Evolutionary conservation across 2,329 filamentous ascomycete genomes (phyloP).

Genomic region (Aspergillus novoparasiticus): DNA sequence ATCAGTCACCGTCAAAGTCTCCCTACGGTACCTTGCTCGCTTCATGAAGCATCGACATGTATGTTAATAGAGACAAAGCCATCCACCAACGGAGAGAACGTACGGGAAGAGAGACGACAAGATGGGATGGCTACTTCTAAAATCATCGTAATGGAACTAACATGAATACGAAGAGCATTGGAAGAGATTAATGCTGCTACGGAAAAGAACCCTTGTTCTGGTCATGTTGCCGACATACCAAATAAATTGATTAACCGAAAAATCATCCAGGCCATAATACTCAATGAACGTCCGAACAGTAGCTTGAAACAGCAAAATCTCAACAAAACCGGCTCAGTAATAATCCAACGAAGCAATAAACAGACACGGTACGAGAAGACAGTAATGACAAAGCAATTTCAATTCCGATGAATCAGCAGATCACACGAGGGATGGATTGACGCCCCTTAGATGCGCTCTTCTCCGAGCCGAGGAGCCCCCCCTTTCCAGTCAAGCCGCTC

Average conservation of each 20-base stretch:
- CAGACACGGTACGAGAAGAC: background rate
- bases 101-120: background rate
- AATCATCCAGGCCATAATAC: background rate
- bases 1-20: too few relatives aligned
- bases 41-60: too few relatives aligned
- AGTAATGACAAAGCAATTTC: background rate
- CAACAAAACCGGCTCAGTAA: background rate
- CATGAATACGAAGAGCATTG: too few relatives aligned
- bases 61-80: too few relatives aligned
- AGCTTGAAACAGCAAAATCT: background rate
- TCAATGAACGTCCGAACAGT: background rate
- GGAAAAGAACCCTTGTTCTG: background rate
- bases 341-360: background rate
- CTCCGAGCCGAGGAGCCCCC: conserved; percentile 64
- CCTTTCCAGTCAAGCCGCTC: conserved; percentile 82
- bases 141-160: background rate
- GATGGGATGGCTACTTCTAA: background rate
- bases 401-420: background rate
- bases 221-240: background rate
- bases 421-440: conserved; percentile 5
- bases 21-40: too few relatives aligned
- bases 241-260: too few relatives aligned
- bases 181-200: background rate
- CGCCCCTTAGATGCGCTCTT: conserved; percentile 37
- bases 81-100: too few relatives aligned